These are phyloP conservation scores for Cudoniella acicularis DNA, from an alignment of 495 filamentous ascomycete genomes.

Conservation along the genomic window DNA sequence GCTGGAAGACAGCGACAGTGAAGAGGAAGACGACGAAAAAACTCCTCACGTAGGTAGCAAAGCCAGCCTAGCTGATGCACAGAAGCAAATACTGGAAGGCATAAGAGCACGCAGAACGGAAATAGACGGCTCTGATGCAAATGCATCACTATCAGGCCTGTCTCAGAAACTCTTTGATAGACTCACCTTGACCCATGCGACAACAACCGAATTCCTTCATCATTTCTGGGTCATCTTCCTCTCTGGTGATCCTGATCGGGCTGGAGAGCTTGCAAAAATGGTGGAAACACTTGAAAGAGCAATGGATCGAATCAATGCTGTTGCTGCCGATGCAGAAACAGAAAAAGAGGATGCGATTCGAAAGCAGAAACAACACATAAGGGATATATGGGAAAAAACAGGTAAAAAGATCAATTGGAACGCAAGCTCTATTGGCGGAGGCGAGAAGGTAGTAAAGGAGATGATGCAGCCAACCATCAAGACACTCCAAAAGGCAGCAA, in stretches of 20 bases:
- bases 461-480: conserved; percentile 67
- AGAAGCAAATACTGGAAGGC: conserved; percentile 51
- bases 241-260: conserved; percentile 75
- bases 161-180: conserved; percentile 63
- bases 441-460: conserved; percentile 67
- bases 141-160: conserved; percentile 57
- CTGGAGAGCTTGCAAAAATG: conserved; percentile 68
- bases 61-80: conserved; percentile 49
- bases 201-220: conserved; percentile 88
- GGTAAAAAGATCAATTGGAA: conserved; percentile 65
- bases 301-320: conserved; percentile 73
- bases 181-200: conserved; percentile 81
- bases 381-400: conserved; percentile 63
- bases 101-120: conserved; percentile 51
- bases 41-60: conserved; percentile 52
- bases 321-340: conserved; percentile 74
- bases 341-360: conserved; percentile 58
- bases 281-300: conserved; percentile 74
- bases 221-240: conserved; percentile 92
- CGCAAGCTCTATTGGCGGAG: conserved; percentile 63
- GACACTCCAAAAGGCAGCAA: conserved; percentile 60
- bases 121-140: conserved; percentile 38
- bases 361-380: conserved; percentile 60
- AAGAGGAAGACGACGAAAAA: conserved; percentile 57
- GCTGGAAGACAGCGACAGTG: conserved; percentile 63